These are phyloP conservation scores for Xanthoconium separans DNA, from an alignment of 1,284 basidiomycete genomes.

Conservation along the genomic window DNA sequence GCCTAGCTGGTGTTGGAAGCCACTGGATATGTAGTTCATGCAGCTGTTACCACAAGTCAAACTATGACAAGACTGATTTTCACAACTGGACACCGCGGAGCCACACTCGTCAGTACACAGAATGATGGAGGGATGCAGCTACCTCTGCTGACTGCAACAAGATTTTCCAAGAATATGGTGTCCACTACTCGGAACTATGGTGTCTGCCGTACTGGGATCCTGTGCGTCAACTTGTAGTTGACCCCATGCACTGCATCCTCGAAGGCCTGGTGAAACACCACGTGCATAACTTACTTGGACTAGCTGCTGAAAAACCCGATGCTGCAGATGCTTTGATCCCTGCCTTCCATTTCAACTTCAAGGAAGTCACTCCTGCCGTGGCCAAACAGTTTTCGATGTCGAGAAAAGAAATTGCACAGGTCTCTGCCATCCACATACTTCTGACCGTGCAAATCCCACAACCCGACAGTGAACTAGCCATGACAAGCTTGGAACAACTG, in stretches of 20 bases:
- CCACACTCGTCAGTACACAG: not conserved
- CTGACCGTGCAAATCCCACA: too few species aligned
- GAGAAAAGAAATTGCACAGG: constrained; percentile 2
- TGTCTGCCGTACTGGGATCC: constrained; percentile 23
- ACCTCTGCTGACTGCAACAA: not conserved
- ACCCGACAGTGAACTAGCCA: too few species aligned
- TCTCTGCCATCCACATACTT: too few species aligned
- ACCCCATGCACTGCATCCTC: constrained; percentile 21
- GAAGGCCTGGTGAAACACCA: constrained; percentile 15
- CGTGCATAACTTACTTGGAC: not conserved
- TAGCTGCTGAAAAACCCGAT: not conserved
- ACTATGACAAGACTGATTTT: not conserved
- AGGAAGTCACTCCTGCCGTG: not conserved
- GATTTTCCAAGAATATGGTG: constrained; percentile 10
- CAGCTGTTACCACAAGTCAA: not conserved
- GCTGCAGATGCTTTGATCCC: not conserved
- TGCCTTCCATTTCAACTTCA: not conserved
- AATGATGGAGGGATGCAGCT: not conserved
- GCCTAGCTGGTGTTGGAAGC: not conserved
- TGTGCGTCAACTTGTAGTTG: constrained; percentile 9
- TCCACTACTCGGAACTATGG: too few species aligned
- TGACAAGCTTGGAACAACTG: too few species aligned
- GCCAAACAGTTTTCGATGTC: constrained; percentile 1
- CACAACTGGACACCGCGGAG: not conserved
- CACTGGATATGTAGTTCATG: not conserved